Conservation (phyloP, 495 filamentous ascomycete species). For the Amphirosellinia nigrospora region DNA sequence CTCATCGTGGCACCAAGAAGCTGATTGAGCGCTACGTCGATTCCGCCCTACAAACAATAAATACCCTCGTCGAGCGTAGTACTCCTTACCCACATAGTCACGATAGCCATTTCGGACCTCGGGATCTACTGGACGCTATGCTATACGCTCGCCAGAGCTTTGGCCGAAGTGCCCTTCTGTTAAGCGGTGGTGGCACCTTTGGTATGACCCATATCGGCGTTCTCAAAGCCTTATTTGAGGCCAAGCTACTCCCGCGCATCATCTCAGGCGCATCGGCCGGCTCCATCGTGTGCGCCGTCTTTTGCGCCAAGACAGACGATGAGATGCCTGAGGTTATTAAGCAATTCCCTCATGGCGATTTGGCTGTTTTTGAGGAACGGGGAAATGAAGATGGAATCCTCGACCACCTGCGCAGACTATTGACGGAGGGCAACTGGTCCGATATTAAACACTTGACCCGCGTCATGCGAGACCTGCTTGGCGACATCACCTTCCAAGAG, state of each 20-base stretch:
- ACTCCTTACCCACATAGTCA: neutral
- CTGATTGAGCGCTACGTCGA: conserved; percentile 88
- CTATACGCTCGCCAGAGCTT: conserved; percentile 83
- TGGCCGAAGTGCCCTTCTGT: conserved; percentile 82
- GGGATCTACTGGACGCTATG: conserved; percentile 72
- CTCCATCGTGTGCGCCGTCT: conserved; percentile 87
- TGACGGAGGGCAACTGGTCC: conserved; percentile 82
- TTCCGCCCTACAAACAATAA: conserved; percentile 73
- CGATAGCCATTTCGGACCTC: conserved; percentile 56
- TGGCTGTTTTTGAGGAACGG: conserved; percentile 81
- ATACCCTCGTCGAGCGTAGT: conserved; percentile 69
- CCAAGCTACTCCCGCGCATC: conserved; percentile 80
- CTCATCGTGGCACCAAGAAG: conserved; percentile 83
- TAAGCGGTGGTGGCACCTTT: conserved; percentile 92
- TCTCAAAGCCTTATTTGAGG: conserved; percentile 81
- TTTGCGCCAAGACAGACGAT: conserved; percentile 84
- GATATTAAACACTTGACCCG: conserved; percentile 80
- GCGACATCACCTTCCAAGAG: conserved; percentile 93
- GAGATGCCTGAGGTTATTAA: conserved; percentile 77
- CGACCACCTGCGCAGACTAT: conserved; percentile 72
- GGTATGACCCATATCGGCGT: conserved; percentile 97
- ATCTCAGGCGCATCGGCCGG: conserved; percentile 94
- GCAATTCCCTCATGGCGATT: conserved; percentile 78
- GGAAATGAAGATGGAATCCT: conserved; percentile 71
- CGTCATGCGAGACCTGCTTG: conserved; percentile 80